Percentiles rank a stretch among this genome's conserved stretches.
Evolutionary conservation across 176 grass and related monocot genomes (phyloP).

Genomic region (Triticum dicoccoides): DNA sequence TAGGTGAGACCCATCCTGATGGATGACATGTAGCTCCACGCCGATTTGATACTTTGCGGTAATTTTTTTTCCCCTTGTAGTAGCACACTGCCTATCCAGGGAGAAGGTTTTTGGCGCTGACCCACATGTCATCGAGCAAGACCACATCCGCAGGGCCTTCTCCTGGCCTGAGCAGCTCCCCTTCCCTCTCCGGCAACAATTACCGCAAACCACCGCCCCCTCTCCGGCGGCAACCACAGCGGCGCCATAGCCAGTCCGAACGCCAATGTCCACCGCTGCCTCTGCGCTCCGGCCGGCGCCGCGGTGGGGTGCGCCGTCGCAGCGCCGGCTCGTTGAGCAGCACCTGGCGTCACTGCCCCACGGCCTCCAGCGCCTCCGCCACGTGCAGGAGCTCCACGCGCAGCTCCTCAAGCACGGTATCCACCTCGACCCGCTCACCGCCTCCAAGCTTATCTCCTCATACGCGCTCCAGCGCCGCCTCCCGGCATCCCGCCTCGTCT

Average conservation of each 20-base stretch:
- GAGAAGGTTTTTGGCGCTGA: not conserved
- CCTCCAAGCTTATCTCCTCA: conserved; percentile 58
- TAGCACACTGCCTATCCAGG: no score
- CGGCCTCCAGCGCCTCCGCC: conserved; percentile 35
- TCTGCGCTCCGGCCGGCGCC: conserved; percentile 24
- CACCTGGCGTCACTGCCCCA: conserved; percentile 55
- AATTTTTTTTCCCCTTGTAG: no score
- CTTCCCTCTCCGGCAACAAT: conserved; percentile 3
- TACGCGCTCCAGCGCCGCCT: conserved; percentile 57
- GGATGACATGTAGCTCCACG: no score
- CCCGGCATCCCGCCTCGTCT: conserved; percentile 37
- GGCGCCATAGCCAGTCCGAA: not conserved
- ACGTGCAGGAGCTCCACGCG: conserved; percentile 64
- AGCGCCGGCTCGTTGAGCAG: conserved; percentile 54
- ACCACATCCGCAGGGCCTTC: conserved; percentile 1
- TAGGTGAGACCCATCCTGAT: no score
- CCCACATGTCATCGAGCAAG: conserved; percentile 25
- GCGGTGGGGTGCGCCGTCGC: conserved; percentile 50
- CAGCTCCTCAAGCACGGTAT: conserved; percentile 52
- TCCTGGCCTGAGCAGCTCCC: not conserved
- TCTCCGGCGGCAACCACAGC: conserved; percentile 20
- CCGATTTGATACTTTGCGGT: no score
- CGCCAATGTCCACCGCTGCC: conserved; percentile 24
- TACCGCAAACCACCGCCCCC: not conserved
- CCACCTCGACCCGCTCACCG: conserved; percentile 43